Evolutionary conservation across 2,329 filamentous ascomycete genomes (phyloP).

Genomic region (Claviceps citrina): DNA sequence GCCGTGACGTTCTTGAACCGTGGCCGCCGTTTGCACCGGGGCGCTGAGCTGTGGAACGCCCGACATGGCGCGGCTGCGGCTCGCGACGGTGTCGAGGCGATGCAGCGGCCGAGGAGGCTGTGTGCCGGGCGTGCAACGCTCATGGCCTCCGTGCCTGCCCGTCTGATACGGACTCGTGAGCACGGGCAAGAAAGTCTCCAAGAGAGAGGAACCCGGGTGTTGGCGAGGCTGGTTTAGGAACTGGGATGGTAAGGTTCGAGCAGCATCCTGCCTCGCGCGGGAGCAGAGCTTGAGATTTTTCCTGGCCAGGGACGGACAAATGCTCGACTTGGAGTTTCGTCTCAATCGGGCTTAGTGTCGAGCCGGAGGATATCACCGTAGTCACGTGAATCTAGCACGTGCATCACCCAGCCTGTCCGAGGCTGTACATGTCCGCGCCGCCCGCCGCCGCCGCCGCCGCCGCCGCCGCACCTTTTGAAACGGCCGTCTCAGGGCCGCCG

Average conservation of each 20-base stretch:
- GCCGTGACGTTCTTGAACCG: slow-evolving; percentile 39
- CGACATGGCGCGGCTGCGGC: slow-evolving; percentile 18
- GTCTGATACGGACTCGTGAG: not conserved
- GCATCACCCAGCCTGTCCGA: too few species aligned
- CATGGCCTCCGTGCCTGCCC: slow-evolving; percentile 29
- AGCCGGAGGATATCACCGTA: too few species aligned
- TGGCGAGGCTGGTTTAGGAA: not conserved
- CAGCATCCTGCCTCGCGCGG: slow-evolving; percentile 8
- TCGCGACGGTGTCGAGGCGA: slow-evolving; percentile 20
- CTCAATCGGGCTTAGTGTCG: slow-evolving; percentile 5
- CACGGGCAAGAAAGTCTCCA: not conserved
- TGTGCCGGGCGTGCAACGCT: slow-evolving; percentile 39
- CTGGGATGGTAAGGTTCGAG: not conserved
- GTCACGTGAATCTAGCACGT: not conserved
- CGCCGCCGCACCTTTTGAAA: slow-evolving; percentile 6
- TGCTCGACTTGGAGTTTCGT: slow-evolving; percentile 4
- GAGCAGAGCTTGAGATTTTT: slow-evolving; percentile 18
- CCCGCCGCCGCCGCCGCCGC: too few species aligned
- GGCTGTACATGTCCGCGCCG: too few species aligned
- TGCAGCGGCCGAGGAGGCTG: slow-evolving; percentile 36
- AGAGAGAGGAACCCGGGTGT: not conserved
- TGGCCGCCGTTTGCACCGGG: slow-evolving; percentile 30
- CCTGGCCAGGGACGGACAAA: slow-evolving; percentile 10
- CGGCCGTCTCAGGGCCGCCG: slow-evolving; percentile 8
- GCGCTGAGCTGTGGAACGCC: slow-evolving; percentile 37